A percentile compares a stretch with the other conserved stretches of the same genome.
These are phyloP conservation scores for Fusarium cyanostomum DNA, from an alignment of 2,329 filamentous ascomycete species.

Conservation along the genomic window DNA sequence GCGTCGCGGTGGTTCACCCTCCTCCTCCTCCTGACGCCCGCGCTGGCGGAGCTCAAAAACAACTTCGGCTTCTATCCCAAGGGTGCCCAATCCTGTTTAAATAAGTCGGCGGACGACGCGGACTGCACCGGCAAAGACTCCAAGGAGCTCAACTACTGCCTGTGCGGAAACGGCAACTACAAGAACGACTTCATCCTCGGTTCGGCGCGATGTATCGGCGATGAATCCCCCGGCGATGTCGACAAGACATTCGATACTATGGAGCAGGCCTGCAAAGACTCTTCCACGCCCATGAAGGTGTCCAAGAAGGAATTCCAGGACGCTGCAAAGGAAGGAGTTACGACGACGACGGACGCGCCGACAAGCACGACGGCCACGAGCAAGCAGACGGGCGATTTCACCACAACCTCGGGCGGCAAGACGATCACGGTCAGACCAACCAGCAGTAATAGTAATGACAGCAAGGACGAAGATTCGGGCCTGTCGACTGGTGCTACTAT, in stretches of 20 bases:
- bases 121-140: constrained; percentile 54
- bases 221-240: constrained; percentile 48
- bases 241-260: constrained; percentile 56
- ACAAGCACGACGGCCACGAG: constrained; percentile 10
- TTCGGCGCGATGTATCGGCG: constrained; percentile 57
- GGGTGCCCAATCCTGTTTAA: constrained; percentile 53
- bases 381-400: constrained; percentile 6
- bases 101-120: constrained; percentile 51
- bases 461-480: constrained; percentile 9
- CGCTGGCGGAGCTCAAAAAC: constrained; percentile 40
- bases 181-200: constrained; percentile 59
- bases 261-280: constrained; percentile 53
- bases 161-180: constrained; percentile 55
- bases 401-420: constrained; percentile 21
- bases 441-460: not conserved
- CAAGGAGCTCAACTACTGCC: constrained; percentile 56
- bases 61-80: constrained; percentile 50
- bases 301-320: constrained; percentile 53
- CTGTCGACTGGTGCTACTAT: constrained; percentile 51
- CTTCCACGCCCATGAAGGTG: constrained; percentile 57
- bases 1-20: constrained; percentile 46
- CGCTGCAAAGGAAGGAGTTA: constrained; percentile 26
- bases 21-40: constrained; percentile 37
- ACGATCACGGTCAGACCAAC: constrained; percentile 22
- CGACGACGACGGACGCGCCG: not conserved